phyloP scores from a whole-genome alignment of 192 early-diverging fungal species.

The Coemansia sp. region DNA sequence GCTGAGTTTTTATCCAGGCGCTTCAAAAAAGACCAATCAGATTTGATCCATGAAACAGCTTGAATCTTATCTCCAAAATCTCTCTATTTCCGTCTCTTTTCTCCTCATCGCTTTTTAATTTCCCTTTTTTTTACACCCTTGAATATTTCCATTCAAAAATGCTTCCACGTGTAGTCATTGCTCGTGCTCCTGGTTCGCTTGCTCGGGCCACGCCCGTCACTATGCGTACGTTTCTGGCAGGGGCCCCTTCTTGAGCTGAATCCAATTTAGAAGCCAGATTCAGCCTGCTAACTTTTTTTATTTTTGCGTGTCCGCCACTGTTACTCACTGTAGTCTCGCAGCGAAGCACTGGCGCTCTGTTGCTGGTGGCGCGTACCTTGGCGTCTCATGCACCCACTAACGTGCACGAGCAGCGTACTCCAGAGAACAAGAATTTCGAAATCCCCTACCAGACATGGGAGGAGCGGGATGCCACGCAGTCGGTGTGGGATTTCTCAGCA shows the following conservation, averaged over 20 bases:
- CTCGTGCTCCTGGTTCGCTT: conserved; percentile 30
- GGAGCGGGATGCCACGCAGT: conserved; percentile 47
- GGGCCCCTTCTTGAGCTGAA: neutral
- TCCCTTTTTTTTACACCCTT: conserved; percentile 1
- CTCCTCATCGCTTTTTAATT: conserved; percentile 4
- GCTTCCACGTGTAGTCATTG: conserved; percentile 36
- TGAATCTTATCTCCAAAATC: neutral
- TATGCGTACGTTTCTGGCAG: conserved; percentile 9
- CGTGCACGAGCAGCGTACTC: conserved; percentile 28
- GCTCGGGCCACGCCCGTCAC: conserved; percentile 15
- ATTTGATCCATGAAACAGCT: neutral
- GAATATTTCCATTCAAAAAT: conserved; percentile 20
- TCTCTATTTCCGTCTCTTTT: neutral
- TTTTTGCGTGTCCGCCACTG: neutral
- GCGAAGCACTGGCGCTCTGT: neutral
- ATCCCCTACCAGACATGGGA: conserved; percentile 49
- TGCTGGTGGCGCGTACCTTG: conserved; percentile 14
- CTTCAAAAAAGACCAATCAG: conserved; percentile 1
- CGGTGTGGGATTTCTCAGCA: conserved; percentile 62
- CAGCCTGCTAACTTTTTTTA: neutral
- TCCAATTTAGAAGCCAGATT: neutral
- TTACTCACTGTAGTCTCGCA: neutral
- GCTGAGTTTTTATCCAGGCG: conserved; percentile 32
- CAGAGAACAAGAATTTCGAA: conserved; percentile 34
- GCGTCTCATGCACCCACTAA: conserved; percentile 43